Conservation (phyloP, 257 asterid species). For the Penstemon barbatus region DNA sequence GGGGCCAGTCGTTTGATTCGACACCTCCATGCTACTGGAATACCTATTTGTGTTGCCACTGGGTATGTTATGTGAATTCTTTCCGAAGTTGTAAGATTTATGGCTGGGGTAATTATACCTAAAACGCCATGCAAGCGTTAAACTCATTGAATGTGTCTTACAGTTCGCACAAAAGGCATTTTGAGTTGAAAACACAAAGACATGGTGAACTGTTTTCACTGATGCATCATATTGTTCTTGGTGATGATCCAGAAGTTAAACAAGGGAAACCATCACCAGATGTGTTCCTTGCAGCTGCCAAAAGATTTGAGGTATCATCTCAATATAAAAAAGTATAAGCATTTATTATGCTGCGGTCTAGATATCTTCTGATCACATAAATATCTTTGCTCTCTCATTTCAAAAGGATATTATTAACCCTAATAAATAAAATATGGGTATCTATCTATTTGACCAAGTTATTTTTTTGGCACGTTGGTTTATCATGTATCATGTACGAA, state of each 20-base stretch:
- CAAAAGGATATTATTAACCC: background rate
- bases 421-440: background rate
- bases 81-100: conserved; percentile 13
- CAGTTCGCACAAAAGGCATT: conserved; percentile 89
- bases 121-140: conserved; percentile 16
- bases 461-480: background rate
- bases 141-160: conserved; percentile 30
- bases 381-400: conserved; percentile 3
- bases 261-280: conserved; percentile 98
- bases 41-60: conserved; percentile 92
- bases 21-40: conserved; percentile 80
- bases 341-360: background rate
- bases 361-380: conserved; percentile 16
- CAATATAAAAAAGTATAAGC: conserved; percentile 15
- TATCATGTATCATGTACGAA: conserved; percentile 8
- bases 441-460: background rate
- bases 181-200: conserved; percentile 81
- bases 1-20: conserved; percentile 74
- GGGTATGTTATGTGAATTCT: conserved; percentile 50
- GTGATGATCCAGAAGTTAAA: conserved; percentile 97
- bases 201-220: conserved; percentile 73
- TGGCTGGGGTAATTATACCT: conserved; percentile 12
- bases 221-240: conserved; percentile 90
- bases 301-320: conserved; percentile 73
- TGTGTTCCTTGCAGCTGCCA: conserved; percentile 85